Percentiles rank a stretch among this genome's conserved stretches.
These are phyloP conservation scores for Monascus purpureus DNA, from an alignment of 495 filamentous ascomycete genomes.

Conservation along the genomic window DNA sequence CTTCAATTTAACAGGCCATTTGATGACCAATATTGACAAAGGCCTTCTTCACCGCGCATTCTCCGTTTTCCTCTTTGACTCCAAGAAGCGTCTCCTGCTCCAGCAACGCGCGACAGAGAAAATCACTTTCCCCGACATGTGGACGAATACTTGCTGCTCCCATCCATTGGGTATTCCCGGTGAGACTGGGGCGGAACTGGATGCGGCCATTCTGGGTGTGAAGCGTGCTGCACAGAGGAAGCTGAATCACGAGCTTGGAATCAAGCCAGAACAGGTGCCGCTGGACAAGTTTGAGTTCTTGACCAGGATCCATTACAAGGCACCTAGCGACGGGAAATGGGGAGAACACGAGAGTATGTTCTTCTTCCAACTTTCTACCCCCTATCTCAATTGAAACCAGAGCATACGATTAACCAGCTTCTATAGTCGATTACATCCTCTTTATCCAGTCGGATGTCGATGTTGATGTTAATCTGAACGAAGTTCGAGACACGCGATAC, in stretches of 20 bases:
- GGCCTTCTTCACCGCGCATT: slow-evolving; percentile 95
- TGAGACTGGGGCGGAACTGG: slow-evolving; percentile 78
- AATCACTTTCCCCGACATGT: slow-evolving; percentile 98
- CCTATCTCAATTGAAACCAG: slow-evolving; percentile 3
- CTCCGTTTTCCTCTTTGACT: slow-evolving; percentile 94
- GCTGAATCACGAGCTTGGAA: slow-evolving; percentile 86
- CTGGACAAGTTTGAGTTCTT: slow-evolving; percentile 85
- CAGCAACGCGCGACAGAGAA: slow-evolving; percentile 95
- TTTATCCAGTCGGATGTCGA: slow-evolving; percentile 94
- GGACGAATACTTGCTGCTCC: slow-evolving; percentile 99
- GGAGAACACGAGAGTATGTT: slow-evolving; percentile 92
- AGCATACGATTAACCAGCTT: slow-evolving; percentile 1
- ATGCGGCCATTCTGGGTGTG: slow-evolving; percentile 67
- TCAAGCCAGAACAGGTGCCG: slow-evolving; percentile 81
- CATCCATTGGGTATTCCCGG: slow-evolving; percentile 84
- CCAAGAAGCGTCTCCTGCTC: slow-evolving; percentile 72
- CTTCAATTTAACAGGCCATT: slow-evolving; percentile 50
- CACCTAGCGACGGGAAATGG: slow-evolving; percentile 94
- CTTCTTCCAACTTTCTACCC: not conserved
- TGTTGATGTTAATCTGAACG: slow-evolving; percentile 66
- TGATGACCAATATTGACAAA: slow-evolving; percentile 96
- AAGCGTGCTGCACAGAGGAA: slow-evolving; percentile 87
- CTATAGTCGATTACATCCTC: slow-evolving; percentile 90
- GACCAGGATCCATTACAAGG: slow-evolving; percentile 95
- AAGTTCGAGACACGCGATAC: slow-evolving; percentile 71